phyloP scores from a whole-genome alignment of 2,329 filamentous ascomycete genomes.

The Cladophialophora immunda region DNA sequence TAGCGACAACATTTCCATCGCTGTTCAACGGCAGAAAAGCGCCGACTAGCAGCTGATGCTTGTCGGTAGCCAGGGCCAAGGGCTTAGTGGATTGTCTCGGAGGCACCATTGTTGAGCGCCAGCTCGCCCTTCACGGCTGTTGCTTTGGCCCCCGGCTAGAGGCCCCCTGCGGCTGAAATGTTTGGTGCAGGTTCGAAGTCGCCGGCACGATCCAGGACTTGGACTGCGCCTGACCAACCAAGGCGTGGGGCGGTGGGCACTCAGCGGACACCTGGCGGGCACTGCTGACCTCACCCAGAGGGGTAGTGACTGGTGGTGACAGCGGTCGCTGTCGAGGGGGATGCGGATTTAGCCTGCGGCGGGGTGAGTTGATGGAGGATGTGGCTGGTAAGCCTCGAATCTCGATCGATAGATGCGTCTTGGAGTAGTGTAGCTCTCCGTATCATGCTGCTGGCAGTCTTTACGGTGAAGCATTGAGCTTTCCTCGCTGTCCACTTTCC shows the following conservation, averaged over 20 bases:
- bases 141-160: constrained; percentile 17
- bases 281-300: background rate
- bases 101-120: constrained; percentile 1
- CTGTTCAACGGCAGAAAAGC: constrained; percentile 16
- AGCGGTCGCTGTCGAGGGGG: background rate
- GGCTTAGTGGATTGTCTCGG: background rate
- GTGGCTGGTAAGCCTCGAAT: background rate
- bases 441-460: background rate
- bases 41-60: constrained; percentile 12
- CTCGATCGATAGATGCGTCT: background rate
- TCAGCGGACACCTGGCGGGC: background rate
- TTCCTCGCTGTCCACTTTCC: too few relatives aligned
- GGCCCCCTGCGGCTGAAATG: constrained; percentile 25
- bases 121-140: background rate
- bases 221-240: constrained; percentile 1
- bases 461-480: background rate
- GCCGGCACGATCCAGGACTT: constrained; percentile 18
- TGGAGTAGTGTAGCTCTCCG: background rate
- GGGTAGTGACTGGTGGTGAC: background rate
- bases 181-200: constrained; percentile 2
- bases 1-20: constrained; percentile 10
- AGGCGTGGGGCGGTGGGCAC: background rate
- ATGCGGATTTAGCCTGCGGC: background rate
- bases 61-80: background rate
- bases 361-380: background rate